Conservation (phyloP, 768 basidiomycete species). For the Boletus pseudopeckii region DNA sequence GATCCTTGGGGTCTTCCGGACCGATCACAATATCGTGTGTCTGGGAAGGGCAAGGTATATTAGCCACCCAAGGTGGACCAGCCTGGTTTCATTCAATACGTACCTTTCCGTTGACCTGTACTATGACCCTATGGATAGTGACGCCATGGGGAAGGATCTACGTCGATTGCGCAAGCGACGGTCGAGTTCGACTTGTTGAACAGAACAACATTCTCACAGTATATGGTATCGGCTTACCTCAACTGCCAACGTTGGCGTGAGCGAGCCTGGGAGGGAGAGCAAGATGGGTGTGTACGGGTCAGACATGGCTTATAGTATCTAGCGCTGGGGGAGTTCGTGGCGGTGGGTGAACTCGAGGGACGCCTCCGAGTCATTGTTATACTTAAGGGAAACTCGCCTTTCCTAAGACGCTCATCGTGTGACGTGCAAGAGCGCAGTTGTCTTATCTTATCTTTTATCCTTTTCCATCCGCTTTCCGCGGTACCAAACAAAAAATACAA, state of each 20-base stretch:
- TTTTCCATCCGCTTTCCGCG: neutral
- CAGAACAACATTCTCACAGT: slow-evolving; percentile 1
- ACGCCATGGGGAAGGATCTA: slow-evolving; percentile 66
- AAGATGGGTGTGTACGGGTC: slow-evolving; percentile 47
- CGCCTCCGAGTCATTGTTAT: neutral
- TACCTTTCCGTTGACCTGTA: slow-evolving; percentile 64
- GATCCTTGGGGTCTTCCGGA: slow-evolving; percentile 59
- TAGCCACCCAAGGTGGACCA: neutral
- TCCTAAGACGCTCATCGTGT: neutral
- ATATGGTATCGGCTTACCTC: slow-evolving; percentile 43
- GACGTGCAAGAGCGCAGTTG: neutral
- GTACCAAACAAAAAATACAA: neutral
- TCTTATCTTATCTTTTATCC: slow-evolving; percentile 13
- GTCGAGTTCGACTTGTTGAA: neutral
- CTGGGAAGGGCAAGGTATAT: slow-evolving; percentile 29
- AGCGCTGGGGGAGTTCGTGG: neutral
- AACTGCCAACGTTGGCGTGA: slow-evolving; percentile 57
- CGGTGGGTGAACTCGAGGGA: neutral
- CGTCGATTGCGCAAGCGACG: neutral
- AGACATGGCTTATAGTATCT: slow-evolving; percentile 30
- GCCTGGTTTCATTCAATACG: slow-evolving; percentile 1
- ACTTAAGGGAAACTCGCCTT: neutral
- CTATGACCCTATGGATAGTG: slow-evolving; percentile 64
- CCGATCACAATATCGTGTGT: slow-evolving; percentile 77
- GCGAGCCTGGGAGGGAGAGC: slow-evolving; percentile 46